phyloP scores from a whole-genome alignment of 169 alveolate genomes.

The Hepatocystis sp. region DNA sequence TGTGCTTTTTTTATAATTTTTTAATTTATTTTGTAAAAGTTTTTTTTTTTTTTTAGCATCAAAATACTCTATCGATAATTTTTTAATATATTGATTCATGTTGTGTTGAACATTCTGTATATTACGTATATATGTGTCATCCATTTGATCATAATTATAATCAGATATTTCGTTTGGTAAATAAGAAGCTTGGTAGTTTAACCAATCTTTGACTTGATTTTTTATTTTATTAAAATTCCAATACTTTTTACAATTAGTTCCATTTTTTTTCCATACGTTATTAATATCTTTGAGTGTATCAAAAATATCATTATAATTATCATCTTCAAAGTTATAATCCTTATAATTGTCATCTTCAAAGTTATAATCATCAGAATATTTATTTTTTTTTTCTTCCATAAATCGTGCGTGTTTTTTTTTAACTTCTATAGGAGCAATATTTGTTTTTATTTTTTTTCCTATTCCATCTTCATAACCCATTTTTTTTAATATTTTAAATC shows the following conservation, averaged over 20 bases:
- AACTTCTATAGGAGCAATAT: constrained; percentile 73
- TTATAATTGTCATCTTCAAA: constrained; percentile 10
- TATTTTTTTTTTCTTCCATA: constrained; percentile 36
- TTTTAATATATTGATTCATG: constrained; percentile 22
- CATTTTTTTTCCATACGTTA: constrained; percentile 56
- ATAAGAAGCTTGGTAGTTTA: constrained; percentile 8
- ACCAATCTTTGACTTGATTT: constrained; percentile 11
- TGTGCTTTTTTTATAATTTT: constrained; percentile 18
- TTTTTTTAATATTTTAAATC: constrained; percentile 69
- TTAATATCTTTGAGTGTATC: constrained; percentile 15
- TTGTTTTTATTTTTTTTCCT: constrained; percentile 67
- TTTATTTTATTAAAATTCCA: constrained; percentile 55
- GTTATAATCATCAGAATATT: constrained; percentile 9
- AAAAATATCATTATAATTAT: constrained; percentile 5
- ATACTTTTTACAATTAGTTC: constrained; percentile 10
- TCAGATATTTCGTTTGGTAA: not conserved
- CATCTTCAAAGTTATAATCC: not conserved
- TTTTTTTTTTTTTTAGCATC: constrained; percentile 26
- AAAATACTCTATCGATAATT: constrained; percentile 13
- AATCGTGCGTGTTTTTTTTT: constrained; percentile 29
- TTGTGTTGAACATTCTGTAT: not conserved
- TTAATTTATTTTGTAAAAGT: constrained; percentile 27
- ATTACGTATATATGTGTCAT: constrained; percentile 1
- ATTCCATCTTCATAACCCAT: constrained; percentile 75
- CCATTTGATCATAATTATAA: constrained; percentile 1